Evolutionary conservation across 306 rosid genomes (phyloP).

Genomic region (Fragaria nilgerrensis): DNA sequence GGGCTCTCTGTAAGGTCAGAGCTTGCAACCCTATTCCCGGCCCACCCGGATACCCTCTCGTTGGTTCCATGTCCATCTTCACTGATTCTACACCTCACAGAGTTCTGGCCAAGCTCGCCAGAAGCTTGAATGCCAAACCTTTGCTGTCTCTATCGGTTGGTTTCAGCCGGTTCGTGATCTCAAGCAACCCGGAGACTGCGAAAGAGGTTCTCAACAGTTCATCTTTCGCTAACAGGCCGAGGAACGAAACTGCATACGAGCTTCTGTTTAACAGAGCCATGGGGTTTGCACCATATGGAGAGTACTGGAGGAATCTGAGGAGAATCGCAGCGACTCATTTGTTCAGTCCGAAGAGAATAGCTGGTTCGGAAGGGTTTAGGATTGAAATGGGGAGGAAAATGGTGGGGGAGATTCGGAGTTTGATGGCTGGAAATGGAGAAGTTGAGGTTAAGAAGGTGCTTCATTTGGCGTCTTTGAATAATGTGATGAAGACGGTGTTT

Average conservation of each 20-base stretch:
- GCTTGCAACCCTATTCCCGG: constrained; percentile 19
- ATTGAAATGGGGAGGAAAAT: constrained; percentile 20
- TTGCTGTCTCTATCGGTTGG: constrained; percentile 42
- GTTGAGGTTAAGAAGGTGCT: constrained; percentile 25
- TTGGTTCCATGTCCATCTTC: constrained; percentile 18
- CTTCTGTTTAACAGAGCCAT: constrained; percentile 43
- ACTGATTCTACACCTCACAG: constrained; percentile 21
- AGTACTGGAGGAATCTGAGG: constrained; percentile 41
- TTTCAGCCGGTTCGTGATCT: constrained; percentile 28
- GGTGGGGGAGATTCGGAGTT: constrained; percentile 11
- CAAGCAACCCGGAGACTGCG: constrained; percentile 31
- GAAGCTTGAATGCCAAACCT: constrained; percentile 10
- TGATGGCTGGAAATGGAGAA: constrained; percentile 1
- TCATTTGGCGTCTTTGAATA: constrained; percentile 38
- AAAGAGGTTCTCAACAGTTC: constrained; percentile 31
- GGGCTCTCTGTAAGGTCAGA: constrained; percentile 34
- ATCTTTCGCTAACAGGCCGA: constrained; percentile 39
- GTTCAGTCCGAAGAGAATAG: constrained; percentile 34
- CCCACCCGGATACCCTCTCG: constrained; percentile 25
- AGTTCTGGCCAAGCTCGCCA: constrained; percentile 27
- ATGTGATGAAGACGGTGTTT: constrained; percentile 37
- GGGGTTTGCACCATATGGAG: constrained; percentile 47
- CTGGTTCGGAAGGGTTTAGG: constrained; percentile 20
- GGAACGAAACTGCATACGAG: constrained; percentile 41
- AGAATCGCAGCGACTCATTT: constrained; percentile 34